phyloP scores from a whole-genome alignment of 371 early-diverging fungal species.

The Rhizopus microsporus region DNA sequence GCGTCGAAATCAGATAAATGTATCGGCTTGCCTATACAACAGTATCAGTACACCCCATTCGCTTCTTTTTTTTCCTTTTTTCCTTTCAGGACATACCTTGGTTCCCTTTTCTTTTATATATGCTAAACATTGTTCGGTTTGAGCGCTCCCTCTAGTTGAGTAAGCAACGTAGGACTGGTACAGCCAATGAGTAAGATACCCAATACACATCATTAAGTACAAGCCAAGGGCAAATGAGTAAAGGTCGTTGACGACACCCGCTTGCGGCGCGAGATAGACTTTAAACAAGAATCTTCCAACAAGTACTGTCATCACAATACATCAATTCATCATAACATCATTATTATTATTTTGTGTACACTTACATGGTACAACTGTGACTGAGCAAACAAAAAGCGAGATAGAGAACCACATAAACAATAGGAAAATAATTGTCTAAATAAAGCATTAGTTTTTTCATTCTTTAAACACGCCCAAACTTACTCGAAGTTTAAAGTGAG shows the following conservation, averaged over 20 bases:
- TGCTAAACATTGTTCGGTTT: not conserved
- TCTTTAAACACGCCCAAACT: not conserved
- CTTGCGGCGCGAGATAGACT: slow-evolving; percentile 32
- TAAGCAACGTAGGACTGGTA: not conserved
- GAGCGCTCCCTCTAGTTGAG: not conserved
- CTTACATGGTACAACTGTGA: slow-evolving; percentile 58
- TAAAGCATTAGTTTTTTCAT: not conserved
- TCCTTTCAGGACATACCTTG: not conserved
- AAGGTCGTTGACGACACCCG: slow-evolving; percentile 53
- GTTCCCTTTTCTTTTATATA: not conserved
- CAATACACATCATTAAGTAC: slow-evolving; percentile 36
- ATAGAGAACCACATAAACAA: slow-evolving; percentile 64
- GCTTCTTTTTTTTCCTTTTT: not conserved
- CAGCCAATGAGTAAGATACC: slow-evolving; percentile 24
- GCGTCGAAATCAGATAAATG: slow-evolving; percentile 37
- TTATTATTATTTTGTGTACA: slow-evolving; percentile 10
- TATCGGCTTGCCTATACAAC: slow-evolving; percentile 20
- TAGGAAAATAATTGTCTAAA: slow-evolving; percentile 30
- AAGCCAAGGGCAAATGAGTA: slow-evolving; percentile 57
- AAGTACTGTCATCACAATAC: slow-evolving; percentile 32
- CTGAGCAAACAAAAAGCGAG: slow-evolving; percentile 44
- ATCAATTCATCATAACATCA: not conserved
- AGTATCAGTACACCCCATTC: not conserved
- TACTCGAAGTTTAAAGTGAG: slow-evolving; percentile 56
- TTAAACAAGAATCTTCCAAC: slow-evolving; percentile 52